A percentile compares a stretch with the other conserved stretches of the same genome.
Evolutionary conservation across 352 stramenopile species (phyloP).

Genomic region (Phytopythium montanum): DNA sequence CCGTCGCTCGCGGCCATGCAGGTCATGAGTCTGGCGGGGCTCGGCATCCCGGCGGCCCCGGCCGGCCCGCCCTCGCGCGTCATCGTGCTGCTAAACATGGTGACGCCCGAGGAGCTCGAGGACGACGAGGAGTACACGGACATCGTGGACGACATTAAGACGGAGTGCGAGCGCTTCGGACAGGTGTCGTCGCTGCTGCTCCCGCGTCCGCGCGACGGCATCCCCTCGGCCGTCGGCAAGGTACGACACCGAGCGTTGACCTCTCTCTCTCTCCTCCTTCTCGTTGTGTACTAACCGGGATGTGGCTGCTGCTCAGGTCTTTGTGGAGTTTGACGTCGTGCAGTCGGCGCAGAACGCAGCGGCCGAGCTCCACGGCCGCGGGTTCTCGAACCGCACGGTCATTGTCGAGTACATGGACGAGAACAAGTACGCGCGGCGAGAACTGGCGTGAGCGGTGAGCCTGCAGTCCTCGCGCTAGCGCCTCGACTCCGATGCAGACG

Average conservation of each 20-base stretch:
- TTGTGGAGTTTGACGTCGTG: slow-evolving; percentile 91
- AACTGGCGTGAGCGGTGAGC: slow-evolving; percentile 47
- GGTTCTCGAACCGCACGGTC: slow-evolving; percentile 93
- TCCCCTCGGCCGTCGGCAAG: slow-evolving; percentile 61
- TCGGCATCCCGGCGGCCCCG: slow-evolving; percentile 46
- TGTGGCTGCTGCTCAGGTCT: slow-evolving; percentile 74
- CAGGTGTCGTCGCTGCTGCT: slow-evolving; percentile 78
- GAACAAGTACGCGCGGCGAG: slow-evolving; percentile 77
- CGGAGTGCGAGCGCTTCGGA: slow-evolving; percentile 92
- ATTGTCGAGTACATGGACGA: slow-evolving; percentile 87
- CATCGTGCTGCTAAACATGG: slow-evolving; percentile 98
- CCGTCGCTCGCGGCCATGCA: slow-evolving; percentile 64
- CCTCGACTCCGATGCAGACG: no score
- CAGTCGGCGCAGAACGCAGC: slow-evolving; percentile 77
- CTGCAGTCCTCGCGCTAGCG: not conserved
- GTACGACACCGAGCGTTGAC: slow-evolving; percentile 14
- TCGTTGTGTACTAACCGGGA: slow-evolving; percentile 1
- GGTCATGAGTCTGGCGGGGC: slow-evolving; percentile 58
- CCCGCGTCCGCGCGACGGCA: slow-evolving; percentile 62
- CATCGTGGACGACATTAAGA: slow-evolving; percentile 95
- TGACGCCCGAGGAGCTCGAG: slow-evolving; percentile 93
- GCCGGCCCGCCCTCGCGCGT: slow-evolving; percentile 72
- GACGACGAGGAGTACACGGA: slow-evolving; percentile 95
- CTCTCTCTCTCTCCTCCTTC: not conserved
- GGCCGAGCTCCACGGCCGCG: slow-evolving; percentile 87